Percentiles rank a stretch among this genome's conserved stretches.
Evolutionary conservation across 225 moss, liverwort and hornwort species (phyloP).

Genomic region (Anthoceros angustus): DNA sequence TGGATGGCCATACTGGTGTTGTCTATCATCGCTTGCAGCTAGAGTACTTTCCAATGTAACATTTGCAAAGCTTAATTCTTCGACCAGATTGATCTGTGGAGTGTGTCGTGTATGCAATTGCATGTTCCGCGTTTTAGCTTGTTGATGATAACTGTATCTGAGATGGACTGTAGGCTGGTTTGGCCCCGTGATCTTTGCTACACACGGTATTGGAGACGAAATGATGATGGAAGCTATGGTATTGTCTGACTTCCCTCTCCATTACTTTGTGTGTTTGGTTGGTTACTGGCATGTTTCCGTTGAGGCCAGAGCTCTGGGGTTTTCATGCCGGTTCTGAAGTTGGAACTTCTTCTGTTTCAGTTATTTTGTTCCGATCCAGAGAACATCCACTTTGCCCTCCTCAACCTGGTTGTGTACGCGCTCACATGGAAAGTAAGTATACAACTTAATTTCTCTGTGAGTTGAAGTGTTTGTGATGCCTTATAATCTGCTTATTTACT

Average conservation of each 20-base stretch:
- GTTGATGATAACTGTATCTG: neutral
- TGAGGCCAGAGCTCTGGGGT: neutral
- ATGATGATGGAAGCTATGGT: slow-evolving; percentile 87
- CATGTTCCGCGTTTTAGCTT: neutral
- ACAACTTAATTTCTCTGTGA: neutral
- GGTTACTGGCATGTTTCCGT: neutral
- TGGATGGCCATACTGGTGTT: slow-evolving; percentile 66
- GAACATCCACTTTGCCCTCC: slow-evolving; percentile 51
- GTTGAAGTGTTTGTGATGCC: neutral
- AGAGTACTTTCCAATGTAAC: slow-evolving; percentile 76
- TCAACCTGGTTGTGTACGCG: slow-evolving; percentile 68
- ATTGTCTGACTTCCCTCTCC: slow-evolving; percentile 1
- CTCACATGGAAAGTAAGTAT: slow-evolving; percentile 65
- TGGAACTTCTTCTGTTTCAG: slow-evolving; percentile 22
- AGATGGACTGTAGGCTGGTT: slow-evolving; percentile 38
- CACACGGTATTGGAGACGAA: slow-evolving; percentile 76
- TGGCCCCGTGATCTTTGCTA: slow-evolving; percentile 97
- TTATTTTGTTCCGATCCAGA: slow-evolving; percentile 49
- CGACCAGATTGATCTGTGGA: neutral
- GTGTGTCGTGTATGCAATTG: neutral
- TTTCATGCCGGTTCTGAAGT: too few species aligned
- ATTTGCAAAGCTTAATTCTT: neutral
- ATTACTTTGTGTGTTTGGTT: slow-evolving; percentile 1
- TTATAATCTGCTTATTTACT: too few species aligned
- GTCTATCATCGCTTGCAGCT: slow-evolving; percentile 58